Conservation (phyloP, 441 rosid species). For the Euphorbia corollata region DNA sequence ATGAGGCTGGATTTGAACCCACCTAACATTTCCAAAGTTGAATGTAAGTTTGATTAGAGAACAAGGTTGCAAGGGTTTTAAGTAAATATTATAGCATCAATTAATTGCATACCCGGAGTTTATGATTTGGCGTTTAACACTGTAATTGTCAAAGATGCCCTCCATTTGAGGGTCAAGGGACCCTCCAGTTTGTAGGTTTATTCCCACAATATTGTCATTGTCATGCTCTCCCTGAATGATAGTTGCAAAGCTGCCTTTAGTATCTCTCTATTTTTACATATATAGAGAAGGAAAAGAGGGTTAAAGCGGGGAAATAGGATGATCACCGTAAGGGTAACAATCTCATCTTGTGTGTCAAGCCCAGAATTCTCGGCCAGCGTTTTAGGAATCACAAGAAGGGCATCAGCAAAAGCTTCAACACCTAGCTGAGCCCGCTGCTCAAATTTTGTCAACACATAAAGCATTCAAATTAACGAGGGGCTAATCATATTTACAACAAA, state of each 20-base stretch:
- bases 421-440: slow-evolving; percentile 93
- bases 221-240: slow-evolving; percentile 79
- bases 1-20: too few relatives aligned
- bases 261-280: background rate
- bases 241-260: slow-evolving; percentile 3
- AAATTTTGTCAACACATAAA: slow-evolving; percentile 18
- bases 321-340: slow-evolving; percentile 68
- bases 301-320: background rate
- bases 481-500: background rate
- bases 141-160: slow-evolving; percentile 89
- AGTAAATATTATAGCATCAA: background rate
- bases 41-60: background rate
- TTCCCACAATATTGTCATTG: slow-evolving; percentile 76
- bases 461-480: background rate
- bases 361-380: slow-evolving; percentile 94
- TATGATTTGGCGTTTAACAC: slow-evolving; percentile 83
- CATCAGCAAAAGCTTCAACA: slow-evolving; percentile 89
- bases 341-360: slow-evolving; percentile 87
- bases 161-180: slow-evolving; percentile 80
- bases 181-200: slow-evolving; percentile 72
- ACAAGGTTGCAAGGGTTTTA: background rate
- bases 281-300: background rate
- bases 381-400: slow-evolving; percentile 83
- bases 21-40: background rate
- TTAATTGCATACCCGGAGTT: slow-evolving; percentile 63